Evolutionary conservation across 1,284 basidiomycete genomes (phyloP).

Genomic region (Phaffia rhodozyma): DNA sequence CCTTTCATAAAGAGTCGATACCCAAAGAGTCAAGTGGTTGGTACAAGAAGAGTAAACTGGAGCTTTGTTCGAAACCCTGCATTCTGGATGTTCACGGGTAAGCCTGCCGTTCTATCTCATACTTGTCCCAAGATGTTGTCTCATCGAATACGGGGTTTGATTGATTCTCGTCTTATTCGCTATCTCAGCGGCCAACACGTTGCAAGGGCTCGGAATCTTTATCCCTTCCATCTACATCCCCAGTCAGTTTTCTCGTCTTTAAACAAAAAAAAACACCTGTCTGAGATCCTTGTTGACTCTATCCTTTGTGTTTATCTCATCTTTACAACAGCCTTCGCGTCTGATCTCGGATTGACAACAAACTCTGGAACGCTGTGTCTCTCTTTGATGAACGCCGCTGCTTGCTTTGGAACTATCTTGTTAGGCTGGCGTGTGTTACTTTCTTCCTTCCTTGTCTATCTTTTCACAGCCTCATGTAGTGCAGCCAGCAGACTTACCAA

Average conservation of each 20-base stretch:
- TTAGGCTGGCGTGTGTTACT: not conserved
- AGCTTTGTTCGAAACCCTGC: constrained; percentile 17
- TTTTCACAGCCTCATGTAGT: too few species aligned
- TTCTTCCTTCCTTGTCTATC: too few species aligned
- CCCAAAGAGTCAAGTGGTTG: constrained; percentile 16
- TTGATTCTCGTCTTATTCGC: not conserved
- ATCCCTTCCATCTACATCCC: constrained; percentile 22
- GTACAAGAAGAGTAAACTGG: constrained; percentile 12
- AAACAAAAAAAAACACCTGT: too few species aligned
- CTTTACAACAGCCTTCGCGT: constrained; percentile 19
- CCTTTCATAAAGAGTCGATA: constrained; percentile 21
- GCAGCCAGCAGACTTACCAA: too few species aligned
- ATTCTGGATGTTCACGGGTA: constrained; percentile 18
- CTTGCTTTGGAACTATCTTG: not conserved
- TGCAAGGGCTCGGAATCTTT: constrained; percentile 23
- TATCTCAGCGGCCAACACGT: constrained; percentile 16
- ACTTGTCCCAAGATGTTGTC: too few species aligned
- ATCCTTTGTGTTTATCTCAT: not conserved
- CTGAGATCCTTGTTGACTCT: too few species aligned
- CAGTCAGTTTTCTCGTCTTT: too few species aligned
- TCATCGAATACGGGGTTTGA: too few species aligned
- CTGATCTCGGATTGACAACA: constrained; percentile 20
- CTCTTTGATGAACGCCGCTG: constrained; percentile 21
- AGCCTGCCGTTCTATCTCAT: not conserved
- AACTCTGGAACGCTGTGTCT: constrained; percentile 21